These are phyloP conservation scores for Lepiota subincarnata DNA, from an alignment of 768 basidiomycete genomes.

Conservation along the genomic window DNA sequence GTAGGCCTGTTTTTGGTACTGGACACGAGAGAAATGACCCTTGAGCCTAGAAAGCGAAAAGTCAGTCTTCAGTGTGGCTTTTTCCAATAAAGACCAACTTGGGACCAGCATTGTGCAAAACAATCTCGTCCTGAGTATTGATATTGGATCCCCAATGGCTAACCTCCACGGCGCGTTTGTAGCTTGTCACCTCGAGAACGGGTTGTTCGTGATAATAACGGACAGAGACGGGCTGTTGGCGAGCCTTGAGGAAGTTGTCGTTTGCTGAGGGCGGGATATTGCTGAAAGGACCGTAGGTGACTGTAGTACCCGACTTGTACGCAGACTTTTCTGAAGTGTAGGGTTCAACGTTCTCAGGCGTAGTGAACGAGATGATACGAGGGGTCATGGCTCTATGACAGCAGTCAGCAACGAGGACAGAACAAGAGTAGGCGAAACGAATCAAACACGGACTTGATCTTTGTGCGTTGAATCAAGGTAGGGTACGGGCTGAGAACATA, in stretches of 20 bases:
- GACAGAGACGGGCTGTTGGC: slow-evolving; percentile 64
- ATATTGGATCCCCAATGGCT: slow-evolving; percentile 97
- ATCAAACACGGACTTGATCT: slow-evolving; percentile 75
- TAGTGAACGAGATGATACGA: slow-evolving; percentile 66
- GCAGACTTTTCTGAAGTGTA: slow-evolving; percentile 59
- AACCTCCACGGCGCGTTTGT: slow-evolving; percentile 80
- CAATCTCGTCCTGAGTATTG: slow-evolving; percentile 86
- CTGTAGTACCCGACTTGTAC: slow-evolving; percentile 71
- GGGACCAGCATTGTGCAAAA: slow-evolving; percentile 87
- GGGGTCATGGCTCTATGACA: slow-evolving; percentile 61
- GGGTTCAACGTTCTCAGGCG: slow-evolving; percentile 53
- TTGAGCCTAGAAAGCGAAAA: slow-evolving; percentile 60
- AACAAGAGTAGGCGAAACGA: background rate
- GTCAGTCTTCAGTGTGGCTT: slow-evolving; percentile 2
- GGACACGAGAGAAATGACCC: slow-evolving; percentile 92
- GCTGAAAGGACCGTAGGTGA: slow-evolving; percentile 88
- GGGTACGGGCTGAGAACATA: slow-evolving; percentile 83
- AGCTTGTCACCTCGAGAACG: slow-evolving; percentile 66
- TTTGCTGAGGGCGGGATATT: slow-evolving; percentile 64
- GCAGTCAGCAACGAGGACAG: background rate
- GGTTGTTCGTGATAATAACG: slow-evolving; percentile 86
- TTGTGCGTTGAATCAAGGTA: slow-evolving; percentile 79
- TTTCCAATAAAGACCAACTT: slow-evolving; percentile 47
- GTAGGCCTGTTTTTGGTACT: slow-evolving; percentile 75
- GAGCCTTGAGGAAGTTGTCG: slow-evolving; percentile 47